phyloP scores from a whole-genome alignment of 106 monocot species.

The Xerophyta viscosa region DNA sequence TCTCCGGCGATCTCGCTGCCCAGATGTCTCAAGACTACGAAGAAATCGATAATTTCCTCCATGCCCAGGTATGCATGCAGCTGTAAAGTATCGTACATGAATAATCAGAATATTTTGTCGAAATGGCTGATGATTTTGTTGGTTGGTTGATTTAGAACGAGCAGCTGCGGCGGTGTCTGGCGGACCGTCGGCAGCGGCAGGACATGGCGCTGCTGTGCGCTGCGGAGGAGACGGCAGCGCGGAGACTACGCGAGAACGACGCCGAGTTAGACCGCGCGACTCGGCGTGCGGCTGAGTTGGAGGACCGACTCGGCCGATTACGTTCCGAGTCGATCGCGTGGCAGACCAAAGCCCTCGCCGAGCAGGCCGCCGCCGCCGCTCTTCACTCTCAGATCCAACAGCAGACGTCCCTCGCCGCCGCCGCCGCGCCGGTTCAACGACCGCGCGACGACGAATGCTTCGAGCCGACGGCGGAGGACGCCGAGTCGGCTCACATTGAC shows the following conservation, averaged over 20 bases:
- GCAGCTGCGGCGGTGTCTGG: conserved; percentile 60
- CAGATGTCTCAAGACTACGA: conserved; percentile 36
- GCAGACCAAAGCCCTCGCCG: conserved; percentile 70
- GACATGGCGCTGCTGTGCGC: conserved; percentile 37
- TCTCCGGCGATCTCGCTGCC: conserved; percentile 23
- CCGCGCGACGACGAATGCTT: conserved; percentile 10
- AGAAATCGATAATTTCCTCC: conserved; percentile 46
- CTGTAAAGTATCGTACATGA: too few relatives aligned
- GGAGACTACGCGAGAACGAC: conserved; percentile 54
- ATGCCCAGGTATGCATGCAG: conserved; percentile 18
- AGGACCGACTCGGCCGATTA: conserved; percentile 44
- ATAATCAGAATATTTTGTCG: not conserved
- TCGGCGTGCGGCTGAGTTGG: conserved; percentile 54
- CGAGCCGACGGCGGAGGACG: conserved; percentile 39
- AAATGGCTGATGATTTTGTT: not conserved
- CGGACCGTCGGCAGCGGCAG: conserved; percentile 35
- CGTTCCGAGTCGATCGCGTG: conserved; percentile 51
- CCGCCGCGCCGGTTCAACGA: too few relatives aligned
- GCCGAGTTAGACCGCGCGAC: conserved; percentile 42
- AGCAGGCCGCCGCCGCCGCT: conserved; percentile 46
- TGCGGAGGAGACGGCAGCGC: conserved; percentile 36
- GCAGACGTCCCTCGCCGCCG: too few relatives aligned
- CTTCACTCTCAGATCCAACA: conserved; percentile 67
- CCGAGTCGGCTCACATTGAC: conserved; percentile 64
- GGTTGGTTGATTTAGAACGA: conserved; percentile 45